Conservation (phyloP, 192 early-diverging fungal genomes). For the Chytriomyces confervae region DNA sequence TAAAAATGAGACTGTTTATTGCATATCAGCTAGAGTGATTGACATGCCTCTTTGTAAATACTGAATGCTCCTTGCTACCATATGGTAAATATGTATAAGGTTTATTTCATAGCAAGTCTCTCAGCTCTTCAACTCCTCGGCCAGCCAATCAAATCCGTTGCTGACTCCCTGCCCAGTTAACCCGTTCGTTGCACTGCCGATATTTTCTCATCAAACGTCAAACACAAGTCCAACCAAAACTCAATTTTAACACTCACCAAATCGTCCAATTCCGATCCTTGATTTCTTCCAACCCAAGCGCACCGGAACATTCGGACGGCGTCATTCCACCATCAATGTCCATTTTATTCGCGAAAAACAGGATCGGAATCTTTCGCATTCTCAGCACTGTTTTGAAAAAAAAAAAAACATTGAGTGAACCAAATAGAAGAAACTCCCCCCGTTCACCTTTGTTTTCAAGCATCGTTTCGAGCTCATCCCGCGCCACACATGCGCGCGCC, state of each 20-base stretch:
- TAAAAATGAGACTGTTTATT: no score
- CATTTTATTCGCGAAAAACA: slow-evolving; percentile 52
- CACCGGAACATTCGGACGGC: slow-evolving; percentile 41
- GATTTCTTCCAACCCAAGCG: slow-evolving; percentile 47
- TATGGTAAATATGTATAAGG: background rate
- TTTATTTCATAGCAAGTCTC: slow-evolving; percentile 8
- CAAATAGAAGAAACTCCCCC: slow-evolving; percentile 21
- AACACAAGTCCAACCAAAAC: background rate
- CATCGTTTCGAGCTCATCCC: slow-evolving; percentile 46
- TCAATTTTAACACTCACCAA: slow-evolving; percentile 30
- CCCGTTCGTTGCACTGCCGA: slow-evolving; percentile 39
- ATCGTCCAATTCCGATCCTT: slow-evolving; percentile 53
- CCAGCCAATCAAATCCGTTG: slow-evolving; percentile 49
- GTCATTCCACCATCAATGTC: slow-evolving; percentile 44
- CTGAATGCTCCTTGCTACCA: background rate
- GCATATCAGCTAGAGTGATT: no score
- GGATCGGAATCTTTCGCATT: slow-evolving; percentile 39
- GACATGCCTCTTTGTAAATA: no score
- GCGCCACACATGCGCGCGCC: slow-evolving; percentile 42
- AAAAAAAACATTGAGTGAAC: background rate
- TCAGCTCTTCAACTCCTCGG: slow-evolving; percentile 39
- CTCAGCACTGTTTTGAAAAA: slow-evolving; percentile 30
- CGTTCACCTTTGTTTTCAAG: slow-evolving; percentile 32
- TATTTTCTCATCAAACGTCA: background rate
- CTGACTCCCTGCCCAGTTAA: slow-evolving; percentile 46